These are phyloP conservation scores for Cladorrhinum sp. DNA, from an alignment of 2,329 filamentous ascomycete genomes.

Conservation along the genomic window DNA sequence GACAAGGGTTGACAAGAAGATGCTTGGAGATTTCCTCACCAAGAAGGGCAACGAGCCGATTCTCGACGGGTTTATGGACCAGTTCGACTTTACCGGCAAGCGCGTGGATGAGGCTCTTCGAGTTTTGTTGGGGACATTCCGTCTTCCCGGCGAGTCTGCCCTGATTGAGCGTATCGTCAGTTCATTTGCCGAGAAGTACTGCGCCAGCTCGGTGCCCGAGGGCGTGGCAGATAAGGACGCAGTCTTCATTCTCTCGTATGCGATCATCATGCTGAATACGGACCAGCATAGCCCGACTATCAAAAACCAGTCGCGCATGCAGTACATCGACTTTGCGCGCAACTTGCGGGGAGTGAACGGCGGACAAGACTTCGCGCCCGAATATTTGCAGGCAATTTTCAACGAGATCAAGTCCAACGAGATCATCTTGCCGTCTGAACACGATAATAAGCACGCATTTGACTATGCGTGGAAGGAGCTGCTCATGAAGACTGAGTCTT, in stretches of 20 bases:
- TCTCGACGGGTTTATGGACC: slow-evolving; percentile 75
- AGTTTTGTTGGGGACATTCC: slow-evolving; percentile 84
- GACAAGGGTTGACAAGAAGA: slow-evolving; percentile 81
- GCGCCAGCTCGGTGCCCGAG: slow-evolving; percentile 63
- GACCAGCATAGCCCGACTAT: slow-evolving; percentile 95
- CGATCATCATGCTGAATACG: slow-evolving; percentile 96
- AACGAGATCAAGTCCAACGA: slow-evolving; percentile 89
- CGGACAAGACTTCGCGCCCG: slow-evolving; percentile 75
- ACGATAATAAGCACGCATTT: slow-evolving; percentile 94
- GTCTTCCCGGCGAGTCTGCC: slow-evolving; percentile 86
- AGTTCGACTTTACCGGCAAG: slow-evolving; percentile 86
- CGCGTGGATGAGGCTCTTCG: slow-evolving; percentile 87
- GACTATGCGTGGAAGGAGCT: slow-evolving; percentile 98
- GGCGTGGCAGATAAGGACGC: slow-evolving; percentile 82
- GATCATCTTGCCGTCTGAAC: slow-evolving; percentile 95
- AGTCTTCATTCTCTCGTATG: slow-evolving; percentile 87
- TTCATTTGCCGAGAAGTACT: slow-evolving; percentile 83
- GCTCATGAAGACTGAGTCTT: slow-evolving; percentile 75
- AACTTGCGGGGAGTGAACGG: slow-evolving; percentile 91
- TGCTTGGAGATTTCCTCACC: slow-evolving; percentile 88
- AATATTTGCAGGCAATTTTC: slow-evolving; percentile 83
- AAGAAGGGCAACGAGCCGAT: slow-evolving; percentile 87
- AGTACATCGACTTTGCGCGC: slow-evolving; percentile 72
- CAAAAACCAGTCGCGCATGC: slow-evolving; percentile 77
- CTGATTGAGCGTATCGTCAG: slow-evolving; percentile 92